These are phyloP conservation scores for Stagonosporopsis chrysanthemi DNA, from an alignment of 2,329 filamentous ascomycete genomes.

Conservation along the genomic window DNA sequence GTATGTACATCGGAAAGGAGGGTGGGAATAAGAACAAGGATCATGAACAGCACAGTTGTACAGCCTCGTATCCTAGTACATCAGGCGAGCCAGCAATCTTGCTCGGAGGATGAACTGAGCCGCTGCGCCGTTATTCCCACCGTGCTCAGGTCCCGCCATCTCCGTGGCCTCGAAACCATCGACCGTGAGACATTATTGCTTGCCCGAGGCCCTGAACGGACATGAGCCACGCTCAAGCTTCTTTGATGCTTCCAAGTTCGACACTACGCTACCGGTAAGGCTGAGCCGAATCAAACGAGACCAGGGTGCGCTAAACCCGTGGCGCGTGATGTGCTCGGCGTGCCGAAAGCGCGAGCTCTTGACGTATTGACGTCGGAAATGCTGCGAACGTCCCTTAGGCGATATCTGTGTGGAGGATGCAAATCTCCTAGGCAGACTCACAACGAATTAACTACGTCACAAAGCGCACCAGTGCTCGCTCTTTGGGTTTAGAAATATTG, in stretches of 20 bases:
- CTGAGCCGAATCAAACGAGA: slow-evolving; percentile 7
- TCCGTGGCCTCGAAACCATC: slow-evolving; percentile 6
- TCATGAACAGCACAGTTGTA: slow-evolving; percentile 7
- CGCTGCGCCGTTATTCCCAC: slow-evolving; percentile 7
- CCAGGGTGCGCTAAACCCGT: slow-evolving; percentile 3
- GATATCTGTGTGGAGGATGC: slow-evolving; percentile 8
- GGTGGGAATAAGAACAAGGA: slow-evolving; percentile 9
- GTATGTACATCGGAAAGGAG: neutral
- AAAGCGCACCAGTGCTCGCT: slow-evolving; percentile 19
- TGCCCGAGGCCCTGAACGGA: slow-evolving; percentile 6
- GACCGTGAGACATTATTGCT: slow-evolving; percentile 1
- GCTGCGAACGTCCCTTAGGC: slow-evolving; percentile 4
- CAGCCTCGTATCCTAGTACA: slow-evolving; percentile 10
- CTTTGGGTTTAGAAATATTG: slow-evolving; percentile 13
- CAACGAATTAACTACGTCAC: slow-evolving; percentile 28
- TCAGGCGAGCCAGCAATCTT: slow-evolving; percentile 9
- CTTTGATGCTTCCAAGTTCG: slow-evolving; percentile 16
- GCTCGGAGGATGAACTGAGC: neutral
- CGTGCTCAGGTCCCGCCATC: slow-evolving; percentile 5
- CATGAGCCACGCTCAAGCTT: slow-evolving; percentile 15
- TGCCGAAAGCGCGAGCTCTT: slow-evolving; percentile 17
- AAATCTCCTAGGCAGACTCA: slow-evolving; percentile 10
- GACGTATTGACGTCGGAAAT: slow-evolving; percentile 12
- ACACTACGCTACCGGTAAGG: slow-evolving; percentile 20
- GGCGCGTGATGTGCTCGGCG: slow-evolving; percentile 14